Conservation (phyloP, 441 rosid species). For the Bruguiera hainesii region DNA sequence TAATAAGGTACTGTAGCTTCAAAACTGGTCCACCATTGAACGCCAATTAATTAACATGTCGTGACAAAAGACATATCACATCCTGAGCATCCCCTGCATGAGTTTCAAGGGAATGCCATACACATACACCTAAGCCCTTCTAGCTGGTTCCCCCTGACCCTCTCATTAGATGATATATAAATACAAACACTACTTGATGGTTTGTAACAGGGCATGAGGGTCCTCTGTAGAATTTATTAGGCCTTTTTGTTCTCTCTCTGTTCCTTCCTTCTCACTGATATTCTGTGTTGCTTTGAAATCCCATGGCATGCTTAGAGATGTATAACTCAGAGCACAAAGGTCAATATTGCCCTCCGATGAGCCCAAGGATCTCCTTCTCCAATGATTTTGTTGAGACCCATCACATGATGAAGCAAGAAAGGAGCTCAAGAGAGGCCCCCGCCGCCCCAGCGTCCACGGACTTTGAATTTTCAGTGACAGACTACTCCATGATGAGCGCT, state of each 20-base stretch:
- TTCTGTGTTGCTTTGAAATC: conserved; percentile 31
- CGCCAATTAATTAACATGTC: conserved; percentile 27
- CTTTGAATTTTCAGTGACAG: conserved; percentile 82
- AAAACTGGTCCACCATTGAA: conserved; percentile 32
- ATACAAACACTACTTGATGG: conserved; percentile 52
- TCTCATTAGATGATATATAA: conserved; percentile 34
- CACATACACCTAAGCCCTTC: not conserved
- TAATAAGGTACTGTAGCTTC: conserved; percentile 9
- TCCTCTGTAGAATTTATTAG: conserved; percentile 43
- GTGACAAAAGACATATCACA: conserved; percentile 42
- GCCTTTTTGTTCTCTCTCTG: conserved; percentile 20
- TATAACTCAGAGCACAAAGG: conserved; percentile 1
- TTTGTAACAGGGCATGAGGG: conserved; percentile 47
- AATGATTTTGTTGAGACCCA: conserved; percentile 72
- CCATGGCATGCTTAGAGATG: conserved; percentile 5
- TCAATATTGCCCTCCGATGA: conserved; percentile 27
- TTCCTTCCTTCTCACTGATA: conserved; percentile 17
- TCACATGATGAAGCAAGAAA: conserved; percentile 49
- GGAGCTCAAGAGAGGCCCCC: conserved; percentile 39
- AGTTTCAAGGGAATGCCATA: conserved; percentile 14
- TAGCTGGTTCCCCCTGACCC: not conserved
- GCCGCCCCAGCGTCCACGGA: conserved; percentile 52
- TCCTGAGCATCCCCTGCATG: conserved; percentile 40
- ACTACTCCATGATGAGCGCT: conserved; percentile 85
- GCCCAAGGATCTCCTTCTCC: conserved; percentile 88